These are phyloP conservation scores for Sutorius eximius DNA, from an alignment of 1,284 basidiomycete species.

Conservation along the genomic window DNA sequence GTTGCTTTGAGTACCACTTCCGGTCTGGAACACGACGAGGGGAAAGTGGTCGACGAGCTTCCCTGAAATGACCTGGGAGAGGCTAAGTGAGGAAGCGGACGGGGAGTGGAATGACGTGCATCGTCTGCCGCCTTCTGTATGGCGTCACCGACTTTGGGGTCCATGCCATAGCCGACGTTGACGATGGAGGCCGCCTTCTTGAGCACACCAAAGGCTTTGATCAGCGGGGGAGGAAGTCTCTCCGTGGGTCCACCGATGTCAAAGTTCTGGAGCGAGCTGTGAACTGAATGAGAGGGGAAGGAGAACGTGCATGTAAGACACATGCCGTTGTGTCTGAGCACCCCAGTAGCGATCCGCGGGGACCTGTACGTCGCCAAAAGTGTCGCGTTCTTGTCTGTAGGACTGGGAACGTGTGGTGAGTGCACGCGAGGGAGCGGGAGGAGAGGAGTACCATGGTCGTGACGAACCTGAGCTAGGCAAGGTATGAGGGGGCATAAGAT, in stretches of 20 bases:
- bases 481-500: slow-evolving; percentile 1
- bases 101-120: slow-evolving; percentile 41
- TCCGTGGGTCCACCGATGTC: slow-evolving; percentile 96
- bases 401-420: slow-evolving; percentile 39
- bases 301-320: background rate
- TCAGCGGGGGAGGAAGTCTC: slow-evolving; percentile 90
- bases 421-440: background rate
- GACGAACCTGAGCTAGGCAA: slow-evolving; percentile 26
- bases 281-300: slow-evolving; percentile 7
- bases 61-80: slow-evolving; percentile 84
- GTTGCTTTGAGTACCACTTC: slow-evolving; percentile 98
- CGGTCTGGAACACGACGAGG: slow-evolving; percentile 98
- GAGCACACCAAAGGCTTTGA: slow-evolving; percentile 96
- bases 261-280: slow-evolving; percentile 93
- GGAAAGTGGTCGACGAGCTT: slow-evolving; percentile 96
- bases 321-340: slow-evolving; percentile 93
- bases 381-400: slow-evolving; percentile 77
- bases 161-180: slow-evolving; percentile 89
- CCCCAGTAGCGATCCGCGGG: slow-evolving; percentile 98
- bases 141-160: slow-evolving; percentile 84
- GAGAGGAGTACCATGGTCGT: slow-evolving; percentile 46
- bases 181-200: slow-evolving; percentile 97
- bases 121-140: slow-evolving; percentile 96
- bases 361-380: slow-evolving; percentile 91
- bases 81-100: slow-evolving; percentile 2